Evolutionary conservation across 768 basidiomycete species (phyloP).

Genomic region (Hysterangium stoloniferum): DNA sequence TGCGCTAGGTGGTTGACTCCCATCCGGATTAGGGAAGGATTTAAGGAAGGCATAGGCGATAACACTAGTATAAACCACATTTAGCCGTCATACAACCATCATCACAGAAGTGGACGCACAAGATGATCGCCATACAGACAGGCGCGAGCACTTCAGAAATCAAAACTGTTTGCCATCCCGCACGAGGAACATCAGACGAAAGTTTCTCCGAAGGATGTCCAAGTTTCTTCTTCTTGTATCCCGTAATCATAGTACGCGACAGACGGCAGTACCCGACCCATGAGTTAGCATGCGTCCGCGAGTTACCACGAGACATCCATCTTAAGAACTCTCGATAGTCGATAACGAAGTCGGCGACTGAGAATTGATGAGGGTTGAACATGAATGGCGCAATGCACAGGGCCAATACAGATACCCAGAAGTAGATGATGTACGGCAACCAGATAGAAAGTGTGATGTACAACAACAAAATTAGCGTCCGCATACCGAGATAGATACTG

Average conservation of each 20-base stretch:
- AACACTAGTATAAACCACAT: slow-evolving; percentile 24
- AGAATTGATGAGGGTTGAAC: slow-evolving; percentile 99
- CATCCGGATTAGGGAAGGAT: slow-evolving; percentile 64
- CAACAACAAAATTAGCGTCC: slow-evolving; percentile 82
- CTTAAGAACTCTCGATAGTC: slow-evolving; percentile 97
- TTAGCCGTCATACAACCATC: background rate
- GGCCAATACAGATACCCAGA: slow-evolving; percentile 95
- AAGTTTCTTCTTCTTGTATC: slow-evolving; percentile 98
- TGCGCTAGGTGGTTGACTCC: slow-evolving; percentile 67
- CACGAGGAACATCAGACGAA: slow-evolving; percentile 89
- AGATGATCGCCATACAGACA: slow-evolving; percentile 64
- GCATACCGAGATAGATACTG: slow-evolving; percentile 98
- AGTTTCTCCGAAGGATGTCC: slow-evolving; percentile 97
- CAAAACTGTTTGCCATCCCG: slow-evolving; percentile 76
- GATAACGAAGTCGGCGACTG: slow-evolving; percentile 93
- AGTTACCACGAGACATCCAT: slow-evolving; percentile 99
- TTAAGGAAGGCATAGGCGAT: slow-evolving; percentile 91
- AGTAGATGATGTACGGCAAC: slow-evolving; percentile 94
- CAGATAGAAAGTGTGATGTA: slow-evolving; percentile 89
- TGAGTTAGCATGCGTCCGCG: slow-evolving; percentile 90
- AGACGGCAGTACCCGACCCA: slow-evolving; percentile 99
- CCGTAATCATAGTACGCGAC: slow-evolving; percentile 94
- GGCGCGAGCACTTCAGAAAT: slow-evolving; percentile 81
- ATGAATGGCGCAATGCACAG: slow-evolving; percentile 95
- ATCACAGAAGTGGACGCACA: slow-evolving; percentile 22